Evolutionary conservation across 805 yeast species (phyloP), one percentile per base, ranked within the genome.

Genomic region (Grigorovia yakushimaensis): DNA sequence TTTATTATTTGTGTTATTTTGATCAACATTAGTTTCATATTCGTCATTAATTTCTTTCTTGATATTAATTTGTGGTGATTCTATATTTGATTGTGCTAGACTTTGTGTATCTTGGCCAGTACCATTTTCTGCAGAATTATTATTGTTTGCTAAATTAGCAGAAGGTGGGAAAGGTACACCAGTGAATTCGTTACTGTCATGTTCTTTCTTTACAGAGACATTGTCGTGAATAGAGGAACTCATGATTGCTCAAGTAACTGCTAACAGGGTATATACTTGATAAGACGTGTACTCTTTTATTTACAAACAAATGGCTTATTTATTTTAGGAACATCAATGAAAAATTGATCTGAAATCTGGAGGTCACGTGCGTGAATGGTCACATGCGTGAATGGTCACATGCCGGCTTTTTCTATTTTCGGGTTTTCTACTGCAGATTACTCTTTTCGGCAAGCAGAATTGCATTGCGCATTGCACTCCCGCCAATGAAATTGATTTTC

Each of bases 101-200:
- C n/a, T n/a, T n/a, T n/a, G n/a, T n/a, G n/a, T 7, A 7, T 27
- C 33, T 5, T 27, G 33, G 13, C 33, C 13, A 27, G 13, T 27
- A 27, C 33, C 33, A 27, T 27, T 27, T 27, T 27, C 27, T 24
- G 27, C 5, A 10, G 33, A 10, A 7, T 7, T 27, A 27, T 37
- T 40, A 22, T 36, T 43, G 21, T 43, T 43, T 20, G 13, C n/a
- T 18, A 24, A 22, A 10, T 41, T n/a, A 27, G 36, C 42, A 24
- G 17, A 41, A 18, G 45, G 49, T 42, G 49, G 45, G 38, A 42
- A 41, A 3, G 45, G 45, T 1, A 42, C 45, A 8, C 45, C 42
- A 30, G 42, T 17, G 15, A 40, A 27, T 15, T n/a, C 37, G 10
- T 8, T 2, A 11, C 13, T 20, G 6, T 33, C 18, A n/a, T 11